Evolutionary conservation across 768 basidiomycete species (phyloP).

Genomic region (Serpula lacrymans): DNA sequence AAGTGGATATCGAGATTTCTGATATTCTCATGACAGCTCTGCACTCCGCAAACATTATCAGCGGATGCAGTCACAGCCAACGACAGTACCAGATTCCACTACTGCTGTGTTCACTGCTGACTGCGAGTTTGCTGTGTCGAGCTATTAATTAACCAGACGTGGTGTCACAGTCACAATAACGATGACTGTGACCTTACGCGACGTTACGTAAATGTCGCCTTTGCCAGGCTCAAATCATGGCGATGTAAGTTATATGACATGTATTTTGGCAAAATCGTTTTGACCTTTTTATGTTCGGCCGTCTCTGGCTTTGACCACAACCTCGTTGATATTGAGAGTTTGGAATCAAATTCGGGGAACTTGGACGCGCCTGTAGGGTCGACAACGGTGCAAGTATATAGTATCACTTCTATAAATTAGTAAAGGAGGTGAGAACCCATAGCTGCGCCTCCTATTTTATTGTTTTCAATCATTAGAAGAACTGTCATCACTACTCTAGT

Average conservation of each 20-base stretch:
- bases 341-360: slow-evolving; percentile 34
- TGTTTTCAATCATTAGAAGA: slow-evolving; percentile 33
- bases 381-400: slow-evolving; percentile 41
- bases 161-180: not conserved
- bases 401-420: slow-evolving; percentile 23
- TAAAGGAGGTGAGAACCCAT: slow-evolving; percentile 37
- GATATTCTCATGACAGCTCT: too few relatives aligned
- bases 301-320: slow-evolving; percentile 34
- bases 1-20: too few relatives aligned
- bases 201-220: not conserved
- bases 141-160: too few relatives aligned
- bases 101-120: too few relatives aligned
- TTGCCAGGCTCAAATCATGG: slow-evolving; percentile 17
- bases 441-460: slow-evolving; percentile 43
- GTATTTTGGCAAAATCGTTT: slow-evolving; percentile 6
- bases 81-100: too few relatives aligned
- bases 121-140: too few relatives aligned
- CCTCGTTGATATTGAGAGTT: slow-evolving; percentile 36
- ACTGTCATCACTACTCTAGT: slow-evolving; percentile 39
- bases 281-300: slow-evolving; percentile 9
- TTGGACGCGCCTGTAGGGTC: slow-evolving; percentile 35
- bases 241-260: slow-evolving; percentile 22
- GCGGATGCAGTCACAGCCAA: too few relatives aligned
- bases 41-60: too few relatives aligned
- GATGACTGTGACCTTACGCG: not conserved